Conservation (phyloP, 108 stramenopile species). For the Nitzschia inconspicua region DNA sequence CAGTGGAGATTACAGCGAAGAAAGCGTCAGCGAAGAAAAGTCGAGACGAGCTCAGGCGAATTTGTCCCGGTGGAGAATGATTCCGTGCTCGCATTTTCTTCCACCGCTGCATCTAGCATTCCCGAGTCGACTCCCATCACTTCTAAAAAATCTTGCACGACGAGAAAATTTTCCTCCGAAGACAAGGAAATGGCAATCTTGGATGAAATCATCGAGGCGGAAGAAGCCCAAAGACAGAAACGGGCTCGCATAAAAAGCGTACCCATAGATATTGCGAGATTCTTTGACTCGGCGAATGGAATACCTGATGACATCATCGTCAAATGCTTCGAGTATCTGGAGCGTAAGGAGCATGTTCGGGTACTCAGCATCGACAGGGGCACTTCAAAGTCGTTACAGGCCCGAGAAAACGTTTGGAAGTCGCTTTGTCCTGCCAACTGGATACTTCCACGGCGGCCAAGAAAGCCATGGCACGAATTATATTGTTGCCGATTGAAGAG, state of each 20-base stretch:
- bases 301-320: conserved; percentile 71
- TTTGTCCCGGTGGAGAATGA: not conserved
- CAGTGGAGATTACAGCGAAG: conserved; percentile 64
- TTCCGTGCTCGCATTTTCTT: not conserved
- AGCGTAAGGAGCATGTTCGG: conserved; percentile 48
- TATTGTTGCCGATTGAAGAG: conserved; percentile 54
- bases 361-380: conserved; percentile 49
- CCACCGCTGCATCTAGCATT: too few species aligned
- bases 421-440: conserved; percentile 65
- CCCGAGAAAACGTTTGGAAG: conserved; percentile 60
- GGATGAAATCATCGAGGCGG: conserved; percentile 63
- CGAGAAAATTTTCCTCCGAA: conserved; percentile 1
- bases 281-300: conserved; percentile 55
- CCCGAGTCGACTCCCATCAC: too few species aligned
- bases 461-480: conserved; percentile 76
- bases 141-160: not conserved
- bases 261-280: conserved; percentile 55
- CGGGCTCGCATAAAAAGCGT: conserved; percentile 11
- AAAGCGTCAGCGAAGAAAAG: conserved; percentile 44
- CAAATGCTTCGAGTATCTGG: conserved; percentile 46
- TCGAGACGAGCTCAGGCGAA: not conserved
- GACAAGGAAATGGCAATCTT: conserved; percentile 50
- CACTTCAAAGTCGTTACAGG: conserved; percentile 34
- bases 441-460: conserved; percentile 70
- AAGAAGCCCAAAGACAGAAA: conserved; percentile 30